phyloP scores from a whole-genome alignment of 192 early-diverging fungal genomes.

The Kappamyces sp. region DNA sequence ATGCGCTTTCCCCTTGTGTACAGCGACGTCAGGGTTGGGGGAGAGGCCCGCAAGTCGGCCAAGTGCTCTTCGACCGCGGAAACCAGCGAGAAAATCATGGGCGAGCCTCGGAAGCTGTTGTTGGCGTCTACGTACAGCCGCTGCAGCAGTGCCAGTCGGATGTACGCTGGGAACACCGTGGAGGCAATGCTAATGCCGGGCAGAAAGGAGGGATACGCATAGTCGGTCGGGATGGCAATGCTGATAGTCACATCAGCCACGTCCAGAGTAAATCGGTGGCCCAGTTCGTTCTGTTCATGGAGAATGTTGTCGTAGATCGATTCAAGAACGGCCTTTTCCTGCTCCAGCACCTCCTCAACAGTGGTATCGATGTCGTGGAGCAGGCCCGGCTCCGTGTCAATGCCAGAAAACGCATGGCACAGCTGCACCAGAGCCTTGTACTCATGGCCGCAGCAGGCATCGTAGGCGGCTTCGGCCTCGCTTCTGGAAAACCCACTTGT shows the following conservation, averaged over 20 bases:
- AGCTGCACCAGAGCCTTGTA: conserved; percentile 47
- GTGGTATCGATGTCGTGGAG: conserved; percentile 33
- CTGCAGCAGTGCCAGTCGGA: conserved; percentile 34
- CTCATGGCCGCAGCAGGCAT: conserved; percentile 40
- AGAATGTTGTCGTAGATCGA: conserved; percentile 69
- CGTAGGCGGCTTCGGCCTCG: conserved; percentile 43
- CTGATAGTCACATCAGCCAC: conserved; percentile 51
- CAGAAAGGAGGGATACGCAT: conserved; percentile 63
- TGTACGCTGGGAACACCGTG: conserved; percentile 63
- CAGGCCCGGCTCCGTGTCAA: conserved; percentile 12
- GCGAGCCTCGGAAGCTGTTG: conserved; percentile 23
- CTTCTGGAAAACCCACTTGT: conserved; percentile 52
- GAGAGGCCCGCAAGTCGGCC: conserved; percentile 18
- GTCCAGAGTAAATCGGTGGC: conserved; percentile 27
- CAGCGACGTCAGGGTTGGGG: conserved; percentile 14
- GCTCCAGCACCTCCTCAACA: conserved; percentile 38
- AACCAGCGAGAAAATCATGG: conserved; percentile 41
- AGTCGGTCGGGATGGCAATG: conserved; percentile 49
- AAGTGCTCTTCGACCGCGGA: conserved; percentile 35
- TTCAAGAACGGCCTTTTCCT: conserved; percentile 61
- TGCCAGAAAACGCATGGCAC: conserved; percentile 38
- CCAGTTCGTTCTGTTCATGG: no score
- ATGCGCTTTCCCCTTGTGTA: background rate
- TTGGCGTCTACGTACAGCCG: conserved; percentile 19
- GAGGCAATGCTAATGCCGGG: conserved; percentile 62